A percentile compares a stretch with the other conserved stretches of the same genome.
phyloP scores from a whole-genome alignment of 441 rosid species.

The Gossypium gossypioides region DNA sequence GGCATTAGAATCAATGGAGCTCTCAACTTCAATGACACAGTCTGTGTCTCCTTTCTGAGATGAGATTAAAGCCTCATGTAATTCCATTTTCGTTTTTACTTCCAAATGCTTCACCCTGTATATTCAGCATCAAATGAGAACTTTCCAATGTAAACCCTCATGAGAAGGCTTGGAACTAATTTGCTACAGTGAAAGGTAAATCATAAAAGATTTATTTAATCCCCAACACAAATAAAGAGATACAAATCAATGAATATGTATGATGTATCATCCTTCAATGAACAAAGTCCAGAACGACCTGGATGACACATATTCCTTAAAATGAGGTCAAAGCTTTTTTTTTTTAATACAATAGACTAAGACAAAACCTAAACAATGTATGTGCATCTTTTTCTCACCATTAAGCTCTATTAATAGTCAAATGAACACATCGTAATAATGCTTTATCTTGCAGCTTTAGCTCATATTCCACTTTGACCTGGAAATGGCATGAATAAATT shows the following conservation, averaged over 20 bases:
- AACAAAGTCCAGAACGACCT: neutral
- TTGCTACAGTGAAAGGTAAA: neutral
- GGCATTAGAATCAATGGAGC: constrained; percentile 64
- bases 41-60: constrained; percentile 44
- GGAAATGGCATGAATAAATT: neutral
- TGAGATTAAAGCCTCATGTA: constrained; percentile 51
- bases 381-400: neutral
- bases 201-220: neutral
- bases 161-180: neutral
- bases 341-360: neutral
- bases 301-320: neutral
- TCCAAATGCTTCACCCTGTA: constrained; percentile 65
- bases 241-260: neutral
- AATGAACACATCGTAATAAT: neutral
- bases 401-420: neutral
- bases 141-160: neutral
- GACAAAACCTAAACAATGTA: neutral
- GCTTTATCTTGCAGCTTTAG: neutral
- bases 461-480: neutral
- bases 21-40: constrained; percentile 76
- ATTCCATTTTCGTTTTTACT: constrained; percentile 65
- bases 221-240: neutral
- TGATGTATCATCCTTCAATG: neutral
- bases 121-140: neutral
- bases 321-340: neutral